phyloP scores from a whole-genome alignment of 345 rosid species.

The Citrus mangshanensis region DNA sequence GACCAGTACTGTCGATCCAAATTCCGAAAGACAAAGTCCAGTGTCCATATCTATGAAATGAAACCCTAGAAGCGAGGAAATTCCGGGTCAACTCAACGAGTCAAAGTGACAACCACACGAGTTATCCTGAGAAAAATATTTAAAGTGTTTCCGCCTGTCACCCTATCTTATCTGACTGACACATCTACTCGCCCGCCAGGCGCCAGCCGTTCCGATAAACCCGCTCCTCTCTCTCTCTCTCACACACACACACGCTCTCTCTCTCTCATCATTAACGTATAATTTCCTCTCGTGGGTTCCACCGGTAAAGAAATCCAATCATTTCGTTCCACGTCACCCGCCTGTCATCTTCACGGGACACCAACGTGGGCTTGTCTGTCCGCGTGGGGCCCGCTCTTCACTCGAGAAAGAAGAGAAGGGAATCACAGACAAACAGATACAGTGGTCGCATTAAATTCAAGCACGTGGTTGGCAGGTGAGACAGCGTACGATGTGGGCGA shows the following conservation, averaged over 20 bases:
- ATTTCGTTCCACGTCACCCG: not conserved
- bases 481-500: constrained; percentile 7
- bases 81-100: not conserved
- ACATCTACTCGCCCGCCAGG: not conserved
- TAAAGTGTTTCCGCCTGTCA: not conserved
- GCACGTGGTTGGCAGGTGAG: constrained; percentile 16
- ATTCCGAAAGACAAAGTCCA: too few relatives aligned
- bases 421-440: not conserved
- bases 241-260: too few relatives aligned
- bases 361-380: constrained; percentile 15
- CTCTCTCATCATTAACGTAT: constrained; percentile 29
- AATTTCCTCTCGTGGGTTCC: not conserved
- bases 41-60: too few relatives aligned
- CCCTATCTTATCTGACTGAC: constrained; percentile 28
- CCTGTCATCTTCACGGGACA: not conserved
- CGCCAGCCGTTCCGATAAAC: constrained; percentile 10
- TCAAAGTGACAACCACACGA: constrained; percentile 2
- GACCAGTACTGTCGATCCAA: too few relatives aligned
- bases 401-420: not conserved
- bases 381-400: not conserved
- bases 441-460: constrained; percentile 16
- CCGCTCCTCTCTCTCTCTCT: not conserved
- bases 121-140: not conserved
- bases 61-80: not conserved
- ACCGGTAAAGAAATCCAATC: fast-evolving